Base-by-base conservation (phyloP, 768 basidiomycete genomes). In the Boletus rubroflammeus region DNA sequence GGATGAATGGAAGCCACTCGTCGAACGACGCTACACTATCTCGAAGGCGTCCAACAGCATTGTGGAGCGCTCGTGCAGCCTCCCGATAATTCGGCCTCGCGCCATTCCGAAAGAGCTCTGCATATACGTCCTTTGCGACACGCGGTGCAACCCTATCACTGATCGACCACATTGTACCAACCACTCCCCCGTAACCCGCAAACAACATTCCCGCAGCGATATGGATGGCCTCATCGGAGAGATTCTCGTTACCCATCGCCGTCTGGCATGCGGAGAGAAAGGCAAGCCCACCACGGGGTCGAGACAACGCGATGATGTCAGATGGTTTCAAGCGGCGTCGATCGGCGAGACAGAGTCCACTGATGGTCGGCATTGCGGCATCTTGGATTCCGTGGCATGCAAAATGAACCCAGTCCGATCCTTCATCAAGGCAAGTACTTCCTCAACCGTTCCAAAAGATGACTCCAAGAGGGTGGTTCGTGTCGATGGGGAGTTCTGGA, bases 91-190 rank as follows among this genome's bases (percentile, higher is more conserved):
- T 8, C 9, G 7, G 8, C 36, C n/a, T 38, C 9, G n/a, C 3
- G 17, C n/a, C 17, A 2, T n/a, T n/a, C 8, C 17, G n/a, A 38
- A 38, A n/a, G 17, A 38, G 36, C 3, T n/a, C 8, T n/a, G n/a
- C 17, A 8, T 38, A 38, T n/a, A 38, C 36, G n/a, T 38, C 36
- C 17, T 38, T 38, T n/a, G 36, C n/a, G 4, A 38, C 17, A 5
- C 4, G 7, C 3, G 36, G 36, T n/a, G 36, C n/a, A 38, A 38
- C 17, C 36, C 57, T 53, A 54, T 79, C 78, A 15, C 54, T 56
- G 38, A 76, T 73, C 14, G 68, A 70, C 78, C 77, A 78, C 73
- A 79, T 68, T 15, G 78, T 79, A 5, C 66, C 76, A 26, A 79
- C 63, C 35, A 36, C 35, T 5, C 35, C 35, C 7, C 35, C 17